Evolutionary conservation across 345 rosid genomes (phyloP).

Genomic region (Salix viminalis): DNA sequence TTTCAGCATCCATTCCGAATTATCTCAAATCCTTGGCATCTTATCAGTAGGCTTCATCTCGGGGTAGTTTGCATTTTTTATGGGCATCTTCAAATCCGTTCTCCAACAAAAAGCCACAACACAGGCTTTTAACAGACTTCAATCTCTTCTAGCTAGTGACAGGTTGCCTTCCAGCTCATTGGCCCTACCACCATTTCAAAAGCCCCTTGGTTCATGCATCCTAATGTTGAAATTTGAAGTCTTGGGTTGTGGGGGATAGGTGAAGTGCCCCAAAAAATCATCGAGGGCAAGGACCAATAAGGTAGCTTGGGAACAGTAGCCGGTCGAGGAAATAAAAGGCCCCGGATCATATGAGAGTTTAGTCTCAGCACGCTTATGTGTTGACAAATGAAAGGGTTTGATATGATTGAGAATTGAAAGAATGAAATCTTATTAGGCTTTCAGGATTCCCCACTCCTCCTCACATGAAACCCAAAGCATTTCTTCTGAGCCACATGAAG

Average conservation of each 20-base stretch:
- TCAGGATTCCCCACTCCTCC: background rate
- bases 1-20: background rate
- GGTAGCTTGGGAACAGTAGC: background rate
- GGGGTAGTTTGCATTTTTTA: background rate
- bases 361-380: constrained; percentile 49
- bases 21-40: background rate
- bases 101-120: background rate
- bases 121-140: background rate
- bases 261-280: background rate
- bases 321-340: background rate
- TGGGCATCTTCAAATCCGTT: constrained; percentile 1
- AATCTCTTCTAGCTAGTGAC: background rate
- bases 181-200: constrained; percentile 23
- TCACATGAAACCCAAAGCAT: constrained; percentile 5
- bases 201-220: constrained; percentile 17
- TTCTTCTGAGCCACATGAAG: background rate
- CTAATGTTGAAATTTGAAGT: background rate
- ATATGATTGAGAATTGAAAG: constrained; percentile 27
- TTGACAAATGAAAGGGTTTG: constrained; percentile 23
- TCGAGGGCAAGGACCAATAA: background rate
- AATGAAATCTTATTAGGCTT: background rate
- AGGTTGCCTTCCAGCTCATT: constrained; percentile 20
- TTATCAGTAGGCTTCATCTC: background rate
- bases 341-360: constrained; percentile 30
- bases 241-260: background rate